These are phyloP conservation scores for Geotrichum aggregatum DNA, from an alignment of 1,139 yeast species.

Conservation along the genomic window DNA sequence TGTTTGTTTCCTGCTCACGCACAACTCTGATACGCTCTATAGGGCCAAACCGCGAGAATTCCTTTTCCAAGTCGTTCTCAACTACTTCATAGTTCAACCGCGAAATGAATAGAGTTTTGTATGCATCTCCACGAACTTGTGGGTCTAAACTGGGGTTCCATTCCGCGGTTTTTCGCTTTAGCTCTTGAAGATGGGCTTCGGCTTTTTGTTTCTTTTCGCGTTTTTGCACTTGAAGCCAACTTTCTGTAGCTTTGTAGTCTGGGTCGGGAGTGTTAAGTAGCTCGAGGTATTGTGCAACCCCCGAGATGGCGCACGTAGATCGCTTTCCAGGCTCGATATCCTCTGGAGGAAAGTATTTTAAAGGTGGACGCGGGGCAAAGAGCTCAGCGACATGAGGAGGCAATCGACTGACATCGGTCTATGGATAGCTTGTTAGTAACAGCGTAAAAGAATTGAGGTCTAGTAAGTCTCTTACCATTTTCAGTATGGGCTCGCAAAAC, in stretches of 20 bases:
- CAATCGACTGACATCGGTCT: slow-evolving; percentile 49
- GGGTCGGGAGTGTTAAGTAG: slow-evolving; percentile 40
- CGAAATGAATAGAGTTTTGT: slow-evolving; percentile 70
- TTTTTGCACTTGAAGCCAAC: slow-evolving; percentile 39
- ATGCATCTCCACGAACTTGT: slow-evolving; percentile 69
- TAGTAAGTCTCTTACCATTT: neutral
- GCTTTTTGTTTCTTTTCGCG: slow-evolving; percentile 37
- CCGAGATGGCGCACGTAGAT: slow-evolving; percentile 49
- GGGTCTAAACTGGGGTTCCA: slow-evolving; percentile 58
- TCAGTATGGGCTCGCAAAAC: neutral
- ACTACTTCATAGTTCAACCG: slow-evolving; percentile 62
- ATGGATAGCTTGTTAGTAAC: neutral
- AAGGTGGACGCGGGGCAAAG: slow-evolving; percentile 69
- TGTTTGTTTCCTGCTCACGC: slow-evolving; percentile 49
- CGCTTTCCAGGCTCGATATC: slow-evolving; percentile 56
- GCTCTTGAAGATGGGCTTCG: slow-evolving; percentile 33
- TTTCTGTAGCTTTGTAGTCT: slow-evolving; percentile 37
- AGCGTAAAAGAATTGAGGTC: too few relatives aligned
- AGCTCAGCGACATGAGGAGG: slow-evolving; percentile 63
- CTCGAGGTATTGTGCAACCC: slow-evolving; percentile 46
- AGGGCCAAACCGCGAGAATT: slow-evolving; percentile 62
- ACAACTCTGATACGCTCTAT: slow-evolving; percentile 67
- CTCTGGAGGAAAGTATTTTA: slow-evolving; percentile 49
- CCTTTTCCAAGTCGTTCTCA: slow-evolving; percentile 64
- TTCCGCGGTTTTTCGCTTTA: slow-evolving; percentile 38